Conservation (phyloP, 2,329 filamentous ascomycete species). For the Aspergillus quadricinctus region DNA sequence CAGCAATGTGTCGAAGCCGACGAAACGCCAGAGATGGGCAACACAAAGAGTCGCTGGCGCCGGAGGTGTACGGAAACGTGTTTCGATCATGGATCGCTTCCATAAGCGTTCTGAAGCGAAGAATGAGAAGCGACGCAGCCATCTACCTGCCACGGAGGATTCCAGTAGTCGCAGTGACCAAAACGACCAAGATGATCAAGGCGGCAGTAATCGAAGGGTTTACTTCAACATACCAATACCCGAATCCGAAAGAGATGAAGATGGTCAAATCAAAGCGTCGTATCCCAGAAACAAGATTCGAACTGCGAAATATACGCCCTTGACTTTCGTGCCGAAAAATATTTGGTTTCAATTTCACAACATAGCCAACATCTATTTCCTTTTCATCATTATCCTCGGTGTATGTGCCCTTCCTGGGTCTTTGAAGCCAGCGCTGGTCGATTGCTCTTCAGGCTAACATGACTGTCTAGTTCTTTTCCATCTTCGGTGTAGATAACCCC, state of each 20-base stretch:
- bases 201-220: slow-evolving; percentile 20
- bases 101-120: slow-evolving; percentile 57
- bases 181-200: slow-evolving; percentile 46
- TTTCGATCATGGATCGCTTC: slow-evolving; percentile 73
- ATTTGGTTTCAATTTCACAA: slow-evolving; percentile 98
- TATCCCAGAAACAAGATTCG: slow-evolving; percentile 94
- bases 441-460: slow-evolving; percentile 16
- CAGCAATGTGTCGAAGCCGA: slow-evolving; percentile 56
- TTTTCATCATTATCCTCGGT: slow-evolving; percentile 89
- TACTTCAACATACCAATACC: slow-evolving; percentile 88
- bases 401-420: slow-evolving; percentile 55
- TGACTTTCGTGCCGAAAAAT: slow-evolving; percentile 96
- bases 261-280: slow-evolving; percentile 65
- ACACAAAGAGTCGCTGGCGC: slow-evolving; percentile 80
- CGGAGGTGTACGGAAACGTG: slow-evolving; percentile 72
- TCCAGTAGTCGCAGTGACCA: slow-evolving; percentile 18
- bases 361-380: slow-evolving; percentile 96
- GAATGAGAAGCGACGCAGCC: slow-evolving; percentile 62
- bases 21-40: slow-evolving; percentile 87
- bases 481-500: slow-evolving; percentile 89
- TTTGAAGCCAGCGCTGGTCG: neutral
- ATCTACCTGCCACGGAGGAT: slow-evolving; percentile 29
- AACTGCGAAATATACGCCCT: slow-evolving; percentile 92
- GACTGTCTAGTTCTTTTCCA: slow-evolving; percentile 73
- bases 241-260: slow-evolving; percentile 68